phyloP scores from a whole-genome alignment of 2,329 filamentous ascomycete species.

The Fusarium sublunatum region DNA sequence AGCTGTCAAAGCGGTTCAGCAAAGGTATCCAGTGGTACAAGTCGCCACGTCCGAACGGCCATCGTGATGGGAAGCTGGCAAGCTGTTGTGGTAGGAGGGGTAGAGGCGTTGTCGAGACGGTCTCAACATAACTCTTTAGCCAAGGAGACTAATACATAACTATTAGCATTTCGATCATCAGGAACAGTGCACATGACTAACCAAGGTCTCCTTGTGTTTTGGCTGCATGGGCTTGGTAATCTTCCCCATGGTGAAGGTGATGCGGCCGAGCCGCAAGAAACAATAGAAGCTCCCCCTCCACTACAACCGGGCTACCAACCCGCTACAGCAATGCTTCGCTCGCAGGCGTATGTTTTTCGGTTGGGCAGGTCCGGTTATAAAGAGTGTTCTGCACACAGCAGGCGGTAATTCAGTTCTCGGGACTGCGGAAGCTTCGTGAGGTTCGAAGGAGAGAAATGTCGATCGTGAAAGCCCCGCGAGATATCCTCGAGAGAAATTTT shows the following conservation, averaged over 20 bases:
- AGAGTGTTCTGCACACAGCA: constrained; percentile 19
- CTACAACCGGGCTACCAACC: constrained; percentile 56
- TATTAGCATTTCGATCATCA: constrained; percentile 43
- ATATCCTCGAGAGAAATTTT: constrained; percentile 7
- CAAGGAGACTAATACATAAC: constrained; percentile 77
- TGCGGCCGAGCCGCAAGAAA: constrained; percentile 69
- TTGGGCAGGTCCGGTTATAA: constrained; percentile 47
- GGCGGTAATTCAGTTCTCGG: constrained; percentile 19
- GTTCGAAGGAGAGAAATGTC: constrained; percentile 8
- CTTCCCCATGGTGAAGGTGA: constrained; percentile 71
- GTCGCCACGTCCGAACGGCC: constrained; percentile 96
- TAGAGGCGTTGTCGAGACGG: constrained; percentile 75
- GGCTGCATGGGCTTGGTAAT: constrained; percentile 74
- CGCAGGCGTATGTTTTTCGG: constrained; percentile 49
- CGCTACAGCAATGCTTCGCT: constrained; percentile 55
- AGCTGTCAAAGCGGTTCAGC: constrained; percentile 90
- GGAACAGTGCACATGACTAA: constrained; percentile 52
- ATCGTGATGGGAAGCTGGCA: constrained; percentile 83
- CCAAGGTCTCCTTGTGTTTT: constrained; percentile 75
- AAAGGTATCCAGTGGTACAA: constrained; percentile 98
- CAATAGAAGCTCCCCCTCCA: constrained; percentile 67
- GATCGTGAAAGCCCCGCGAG: constrained; percentile 8
- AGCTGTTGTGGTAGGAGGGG: constrained; percentile 82
- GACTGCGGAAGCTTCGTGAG: constrained; percentile 20
- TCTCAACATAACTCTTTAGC: constrained; percentile 82